Evolutionary conservation across 75 land plant species (phyloP), one percentile per base, ranked within the genome.

Genomic region (Gnetum montanum): DNA sequence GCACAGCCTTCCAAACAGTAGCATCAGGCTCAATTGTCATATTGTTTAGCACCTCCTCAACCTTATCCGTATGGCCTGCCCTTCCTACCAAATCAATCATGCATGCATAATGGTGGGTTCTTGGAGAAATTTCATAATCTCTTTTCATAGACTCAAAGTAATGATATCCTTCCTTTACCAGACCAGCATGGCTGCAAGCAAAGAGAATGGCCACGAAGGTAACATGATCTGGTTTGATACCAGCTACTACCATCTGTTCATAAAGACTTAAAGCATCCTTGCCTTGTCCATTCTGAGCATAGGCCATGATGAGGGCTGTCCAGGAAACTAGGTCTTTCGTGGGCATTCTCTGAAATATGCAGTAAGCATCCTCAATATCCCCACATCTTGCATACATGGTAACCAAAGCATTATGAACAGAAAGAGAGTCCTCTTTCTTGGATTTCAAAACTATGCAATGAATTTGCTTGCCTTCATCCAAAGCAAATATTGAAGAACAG

Each of bases 331-430:
- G 37, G 4, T 66, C 23, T 7, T 79, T 43, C 4, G 31, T 31
- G 1, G 0, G 23, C 43, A 71, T 52, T 28, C 37, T 22, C 3
- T 76, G 69, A 18, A 71, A 43, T 4, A 78, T 8, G 44, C 49
- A 54, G 45, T 59, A 23, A 12, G 72, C 66, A 55, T 70, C 70
- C 54, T 66, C 52, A 25, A 81, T 58, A 20, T 60, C 66, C 11
- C 81, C 85, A 57, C 80, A 72, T 66, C 77, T 81, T 13, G 76
- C 75, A 70, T 81, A 81, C 80, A 77, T 77, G 59, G 76, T 81
- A 69, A 81, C 73, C 18, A 66, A 46, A 35, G 81, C 64, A 54
- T 58, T 73, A 20, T 25, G 36, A 8, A 81, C 70, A 67, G 49
- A 43, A 8, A 49, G 30, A 33, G 68, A 45, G 5, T 50, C 57